phyloP scores from a whole-genome alignment of 2,329 filamentous ascomycete genomes.

The Paecilomyces fulvus region DNA sequence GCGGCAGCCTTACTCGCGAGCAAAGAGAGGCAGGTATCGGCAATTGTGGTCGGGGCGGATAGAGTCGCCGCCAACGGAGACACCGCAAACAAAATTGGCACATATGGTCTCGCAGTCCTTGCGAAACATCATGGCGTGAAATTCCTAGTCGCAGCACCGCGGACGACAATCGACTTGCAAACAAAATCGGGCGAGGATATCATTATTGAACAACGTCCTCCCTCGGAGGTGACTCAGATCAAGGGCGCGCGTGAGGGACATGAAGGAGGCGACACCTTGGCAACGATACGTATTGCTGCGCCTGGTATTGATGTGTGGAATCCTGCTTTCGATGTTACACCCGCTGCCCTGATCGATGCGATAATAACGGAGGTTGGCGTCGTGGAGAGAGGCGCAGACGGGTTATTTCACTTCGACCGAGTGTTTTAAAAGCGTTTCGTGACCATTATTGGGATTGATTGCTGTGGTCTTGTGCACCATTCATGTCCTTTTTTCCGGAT shows the following conservation, averaged over 20 bases:
- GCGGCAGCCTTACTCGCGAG: constrained; percentile 68
- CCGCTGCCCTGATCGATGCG: constrained; percentile 78
- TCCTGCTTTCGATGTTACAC: constrained; percentile 92
- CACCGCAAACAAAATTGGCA: constrained; percentile 97
- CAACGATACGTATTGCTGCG: constrained; percentile 70
- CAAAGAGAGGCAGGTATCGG: constrained; percentile 59
- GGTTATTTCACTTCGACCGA: constrained; percentile 53
- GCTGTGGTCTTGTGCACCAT: constrained; percentile 2
- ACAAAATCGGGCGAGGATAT: constrained; percentile 73
- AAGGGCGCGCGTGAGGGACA: constrained; percentile 64
- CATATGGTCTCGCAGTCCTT: constrained; percentile 84
- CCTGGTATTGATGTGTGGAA: constrained; percentile 84
- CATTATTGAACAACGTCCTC: constrained; percentile 78
- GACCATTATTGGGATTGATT: constrained; percentile 7
- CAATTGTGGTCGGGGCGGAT: constrained; percentile 90
- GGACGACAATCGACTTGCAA: constrained; percentile 82
- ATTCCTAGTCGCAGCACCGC: constrained; percentile 89
- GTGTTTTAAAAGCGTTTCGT: constrained; percentile 17
- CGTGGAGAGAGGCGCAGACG: constrained; percentile 65
- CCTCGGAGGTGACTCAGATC: constrained; percentile 74
- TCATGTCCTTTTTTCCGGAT: neutral
- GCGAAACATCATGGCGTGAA: constrained; percentile 82
- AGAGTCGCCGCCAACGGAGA: constrained; percentile 93
- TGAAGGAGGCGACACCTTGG: constrained; percentile 42
- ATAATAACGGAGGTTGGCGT: constrained; percentile 90